Base-by-base conservation (phyloP, 805 yeast genomes). In the Candida cerambycidarum region DNA sequence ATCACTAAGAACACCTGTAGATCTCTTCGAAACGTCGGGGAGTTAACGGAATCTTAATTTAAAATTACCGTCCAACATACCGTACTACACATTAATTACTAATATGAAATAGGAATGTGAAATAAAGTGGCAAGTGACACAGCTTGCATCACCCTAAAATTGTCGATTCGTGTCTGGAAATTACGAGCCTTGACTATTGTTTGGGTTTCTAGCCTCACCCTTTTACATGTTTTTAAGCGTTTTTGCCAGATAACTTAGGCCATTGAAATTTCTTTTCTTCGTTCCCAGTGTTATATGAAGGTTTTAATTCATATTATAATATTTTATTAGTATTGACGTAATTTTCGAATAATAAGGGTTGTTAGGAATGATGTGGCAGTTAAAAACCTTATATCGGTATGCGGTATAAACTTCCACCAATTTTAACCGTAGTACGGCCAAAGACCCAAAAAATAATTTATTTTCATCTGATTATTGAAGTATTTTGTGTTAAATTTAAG, bases 111-210 rank as follows among this genome's bases (percentile, higher is more conserved):
- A 18, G 35, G 25, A 32, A 18, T 32, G 31, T 28, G 7, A 12
- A 18, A 32, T 11, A 7, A 6, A 12, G 35, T 32, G 35, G 35
- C 35, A 34, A 23, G 38, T 34, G 38, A 34, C 27, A 34, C 38
- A 23, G 15, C 38, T 34, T 34, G 38, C 38, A 34, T 34, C 38
- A 34, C 23, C 38, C 21, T 3, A 29, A 4, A 4, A 34, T 21
- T 24, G 38, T 34, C 14, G 29, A 34, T 34, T 34, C 38, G 38
- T 34, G 38, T 34, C 38, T 34, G 38, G n/a, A 34, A 34, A 34
- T 34, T 34, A n/a, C 19, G 38, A 34, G 38, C 38, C 11, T 14
- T 21, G 38, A 6, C 9, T 4, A 7, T 7, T 7, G 13, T 12
- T 3, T 34, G 3, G 17, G 25, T 23, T 33, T 33, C 28, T 21